phyloP scores from a whole-genome alignment of 305 asterid genomes.

The Fraxinus xanthoxyloides region DNA sequence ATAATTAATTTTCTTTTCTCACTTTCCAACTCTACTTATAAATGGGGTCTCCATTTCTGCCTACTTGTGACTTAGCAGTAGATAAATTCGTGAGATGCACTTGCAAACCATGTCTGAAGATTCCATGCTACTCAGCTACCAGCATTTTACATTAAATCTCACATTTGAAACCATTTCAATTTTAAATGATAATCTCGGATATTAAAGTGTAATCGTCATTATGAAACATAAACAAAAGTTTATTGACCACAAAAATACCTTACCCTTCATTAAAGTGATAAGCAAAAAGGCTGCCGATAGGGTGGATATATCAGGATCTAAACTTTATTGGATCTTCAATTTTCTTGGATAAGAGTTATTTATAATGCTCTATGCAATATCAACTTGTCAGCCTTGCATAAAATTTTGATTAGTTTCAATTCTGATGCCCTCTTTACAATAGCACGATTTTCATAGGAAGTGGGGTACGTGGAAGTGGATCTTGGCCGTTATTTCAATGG shows the following conservation, averaged over 20 bases:
- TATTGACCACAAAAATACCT: neutral
- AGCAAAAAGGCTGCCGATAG: neutral
- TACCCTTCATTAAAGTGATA: neutral
- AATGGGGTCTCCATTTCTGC: neutral
- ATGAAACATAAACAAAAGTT: neutral
- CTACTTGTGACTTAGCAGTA: neutral
- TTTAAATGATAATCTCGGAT: neutral
- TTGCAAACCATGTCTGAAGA: neutral
- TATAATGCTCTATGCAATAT: neutral
- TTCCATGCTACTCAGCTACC: neutral
- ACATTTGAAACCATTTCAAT: neutral
- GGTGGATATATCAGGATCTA: neutral
- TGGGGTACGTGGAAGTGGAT: neutral
- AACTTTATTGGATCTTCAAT: neutral
- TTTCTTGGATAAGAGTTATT: neutral
- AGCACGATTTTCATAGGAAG: neutral
- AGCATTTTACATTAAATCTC: neutral
- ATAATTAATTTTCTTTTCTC: neutral
- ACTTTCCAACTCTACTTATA: neutral
- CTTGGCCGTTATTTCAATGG: neutral
- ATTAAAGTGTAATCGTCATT: neutral
- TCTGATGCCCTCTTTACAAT: neutral
- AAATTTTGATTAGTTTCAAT: neutral
- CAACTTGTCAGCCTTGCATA: neutral
- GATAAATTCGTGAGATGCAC: neutral